Conservation (phyloP, 192 early-diverging fungal species). For the Backusella westeae region DNA sequence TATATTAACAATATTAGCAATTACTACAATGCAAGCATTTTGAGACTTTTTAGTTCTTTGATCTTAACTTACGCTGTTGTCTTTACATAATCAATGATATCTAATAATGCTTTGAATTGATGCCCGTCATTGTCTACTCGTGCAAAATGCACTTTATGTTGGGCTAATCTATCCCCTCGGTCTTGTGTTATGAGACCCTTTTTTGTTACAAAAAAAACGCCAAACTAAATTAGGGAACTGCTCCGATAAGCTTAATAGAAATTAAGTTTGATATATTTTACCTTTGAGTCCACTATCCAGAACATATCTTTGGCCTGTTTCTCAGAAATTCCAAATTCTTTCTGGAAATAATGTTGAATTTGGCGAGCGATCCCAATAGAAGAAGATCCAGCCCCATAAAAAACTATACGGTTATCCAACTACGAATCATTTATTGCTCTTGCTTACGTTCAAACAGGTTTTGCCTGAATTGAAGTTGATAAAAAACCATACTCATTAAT, state of each 20-base stretch:
- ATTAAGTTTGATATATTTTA: neutral
- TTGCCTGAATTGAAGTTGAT: too few relatives aligned
- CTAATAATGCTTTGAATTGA: conserved; percentile 71
- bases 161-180: conserved; percentile 79
- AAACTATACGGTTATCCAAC: conserved; percentile 64
- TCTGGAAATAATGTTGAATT: conserved; percentile 77
- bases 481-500: too few relatives aligned
- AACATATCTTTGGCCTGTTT: conserved; percentile 67
- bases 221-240: neutral
- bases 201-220: neutral
- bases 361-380: conserved; percentile 94
- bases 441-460: too few relatives aligned
- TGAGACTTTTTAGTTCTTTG: neutral
- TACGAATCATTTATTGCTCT: too few relatives aligned
- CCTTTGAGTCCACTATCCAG: conserved; percentile 88
- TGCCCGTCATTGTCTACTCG: conserved; percentile 80
- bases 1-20: neutral
- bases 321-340: conserved; percentile 70
- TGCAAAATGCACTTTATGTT: conserved; percentile 86
- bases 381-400: conserved; percentile 93
- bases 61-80: conserved; percentile 61
- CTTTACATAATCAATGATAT: conserved; percentile 80
- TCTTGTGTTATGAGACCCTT: conserved; percentile 83
- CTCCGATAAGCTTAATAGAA: neutral
- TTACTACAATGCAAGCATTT: neutral